Percentiles rank a stretch among this genome's conserved stretches.
Conservation (phyloP, 164 flowering plant species). For the Stephania cephalantha region DNA sequence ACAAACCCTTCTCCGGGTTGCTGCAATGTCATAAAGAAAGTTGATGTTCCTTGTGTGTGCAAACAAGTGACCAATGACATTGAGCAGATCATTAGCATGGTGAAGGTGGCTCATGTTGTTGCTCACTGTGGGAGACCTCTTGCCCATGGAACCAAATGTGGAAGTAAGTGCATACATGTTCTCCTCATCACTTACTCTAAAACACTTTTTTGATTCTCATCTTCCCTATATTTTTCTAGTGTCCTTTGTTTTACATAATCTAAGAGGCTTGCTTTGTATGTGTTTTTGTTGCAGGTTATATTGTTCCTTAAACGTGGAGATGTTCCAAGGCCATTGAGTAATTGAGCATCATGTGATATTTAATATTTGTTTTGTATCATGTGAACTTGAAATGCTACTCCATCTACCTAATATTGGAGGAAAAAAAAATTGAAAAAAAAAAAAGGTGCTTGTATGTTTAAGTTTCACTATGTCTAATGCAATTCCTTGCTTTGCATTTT, state of each 20-base stretch:
- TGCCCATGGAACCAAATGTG: constrained; percentile 30
- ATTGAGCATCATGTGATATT: too few species aligned
- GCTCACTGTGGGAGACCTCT: constrained; percentile 22
- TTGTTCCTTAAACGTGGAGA: too few species aligned
- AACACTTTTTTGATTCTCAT: background rate
- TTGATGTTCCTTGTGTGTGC: constrained; percentile 34
- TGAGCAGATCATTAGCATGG: constrained; percentile 30
- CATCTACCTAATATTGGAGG: too few species aligned
- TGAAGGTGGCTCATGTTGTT: constrained; percentile 30
- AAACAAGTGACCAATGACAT: constrained; percentile 21
- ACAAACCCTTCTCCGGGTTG: constrained; percentile 23
- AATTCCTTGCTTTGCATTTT: too few species aligned
- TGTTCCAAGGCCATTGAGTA: too few species aligned
- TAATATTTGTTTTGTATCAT: too few species aligned
- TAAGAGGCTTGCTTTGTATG: background rate
- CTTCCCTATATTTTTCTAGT: background rate
- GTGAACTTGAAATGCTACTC: too few species aligned
- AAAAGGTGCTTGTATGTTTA: too few species aligned
- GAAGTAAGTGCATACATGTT: constrained; percentile 20
- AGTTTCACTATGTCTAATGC: too few species aligned
- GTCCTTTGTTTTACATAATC: background rate
- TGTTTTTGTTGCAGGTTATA: background rate
- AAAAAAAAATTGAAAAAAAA: too few species aligned
- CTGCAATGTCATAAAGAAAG: constrained; percentile 19
- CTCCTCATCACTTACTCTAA: background rate